phyloP scores from a whole-genome alignment of 177 flowering plant species.

The Vitis hybrid region DNA sequence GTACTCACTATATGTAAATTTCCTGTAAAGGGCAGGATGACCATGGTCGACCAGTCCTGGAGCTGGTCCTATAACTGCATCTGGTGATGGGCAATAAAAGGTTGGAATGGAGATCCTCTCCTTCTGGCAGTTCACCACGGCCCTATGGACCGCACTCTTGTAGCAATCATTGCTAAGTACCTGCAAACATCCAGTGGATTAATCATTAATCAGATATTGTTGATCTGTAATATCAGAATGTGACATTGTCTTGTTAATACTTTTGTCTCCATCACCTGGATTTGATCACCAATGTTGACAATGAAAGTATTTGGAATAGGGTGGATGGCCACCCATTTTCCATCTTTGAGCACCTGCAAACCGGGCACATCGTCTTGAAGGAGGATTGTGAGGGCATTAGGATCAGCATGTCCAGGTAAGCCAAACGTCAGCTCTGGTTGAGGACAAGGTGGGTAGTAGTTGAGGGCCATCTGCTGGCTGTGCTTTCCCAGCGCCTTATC shows the following conservation, averaged over 20 bases:
- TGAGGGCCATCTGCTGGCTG: slow-evolving; percentile 69
- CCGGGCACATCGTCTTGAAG: slow-evolving; percentile 70
- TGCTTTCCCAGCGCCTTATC: slow-evolving; percentile 36
- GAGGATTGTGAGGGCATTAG: slow-evolving; percentile 55
- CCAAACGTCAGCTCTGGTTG: slow-evolving; percentile 75
- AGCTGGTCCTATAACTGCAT: slow-evolving; percentile 45
- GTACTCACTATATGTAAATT: slow-evolving; percentile 38
- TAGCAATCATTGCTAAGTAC: slow-evolving; percentile 55
- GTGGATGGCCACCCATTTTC: slow-evolving; percentile 51
- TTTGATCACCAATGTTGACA: slow-evolving; percentile 66
- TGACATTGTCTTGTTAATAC: no score
- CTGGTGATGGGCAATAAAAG: slow-evolving; percentile 54
- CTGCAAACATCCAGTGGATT: slow-evolving; percentile 15
- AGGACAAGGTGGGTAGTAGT: slow-evolving; percentile 78
- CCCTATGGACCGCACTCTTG: slow-evolving; percentile 60
- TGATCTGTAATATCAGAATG: no score
- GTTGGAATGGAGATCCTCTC: slow-evolving; percentile 62
- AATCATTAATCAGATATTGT: no score
- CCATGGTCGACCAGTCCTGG: slow-evolving; percentile 21
- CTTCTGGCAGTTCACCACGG: slow-evolving; percentile 40
- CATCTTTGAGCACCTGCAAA: slow-evolving; percentile 49
- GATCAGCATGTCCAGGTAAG: slow-evolving; percentile 65
- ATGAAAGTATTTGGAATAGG: slow-evolving; percentile 58
- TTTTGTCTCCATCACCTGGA: slow-evolving; percentile 41
- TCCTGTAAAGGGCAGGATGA: slow-evolving; percentile 33